Evolutionary conservation across 1,284 basidiomycete species (phyloP), one percentile per base, ranked within the genome.

Genomic region (Cutaneotrichosporon arboriforme): DNA sequence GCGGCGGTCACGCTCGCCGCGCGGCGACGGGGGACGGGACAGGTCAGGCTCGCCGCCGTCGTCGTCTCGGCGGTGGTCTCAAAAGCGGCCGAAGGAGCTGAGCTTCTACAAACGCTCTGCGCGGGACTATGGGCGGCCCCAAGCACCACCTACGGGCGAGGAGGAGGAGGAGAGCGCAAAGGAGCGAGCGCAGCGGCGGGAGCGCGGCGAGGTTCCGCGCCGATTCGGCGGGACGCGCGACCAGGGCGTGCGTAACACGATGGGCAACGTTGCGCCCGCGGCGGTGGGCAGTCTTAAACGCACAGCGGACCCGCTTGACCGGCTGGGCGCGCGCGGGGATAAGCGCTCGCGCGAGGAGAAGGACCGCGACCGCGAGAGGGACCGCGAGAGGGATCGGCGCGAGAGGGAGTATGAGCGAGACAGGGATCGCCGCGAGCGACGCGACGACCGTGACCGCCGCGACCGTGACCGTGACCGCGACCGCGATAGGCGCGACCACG

Each of bases 61-160:
- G 26, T 44, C 26, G 10, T 10, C 26, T 5, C 26, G 26, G 26
- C 26, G 26, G 39, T 62, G 58, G 40, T 38, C 52, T 3, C 51
- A 62, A 33, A 55, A 58, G 4, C 51, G 61, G 37, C 64, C 71
- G 3, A 70, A 70, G 55, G 70, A 76, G 51, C 64, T 77, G 43
- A 71, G 69, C n/a, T 73, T 77, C 54, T 77, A 77, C 69, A 77
- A 77, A 54, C 72, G 71, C 49, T 61, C 64, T 4, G 44, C 60
- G 33, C 48, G 37, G 33, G 51, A 46, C 14, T 53, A 54, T 36
- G 46, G 49, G 20, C 47, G 33, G 10, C 46, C 55, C 8, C n/a
- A n/a, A n/a, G 20, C 48, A 7, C 7, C 35, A 4, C 20, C 35
- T 2, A 8, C n/a, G 4, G 39, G 34, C 13, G 43, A 46, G 31